Conservation (phyloP, 1,139 yeast species). For the Saccharomycopsis hybrid region DNA sequence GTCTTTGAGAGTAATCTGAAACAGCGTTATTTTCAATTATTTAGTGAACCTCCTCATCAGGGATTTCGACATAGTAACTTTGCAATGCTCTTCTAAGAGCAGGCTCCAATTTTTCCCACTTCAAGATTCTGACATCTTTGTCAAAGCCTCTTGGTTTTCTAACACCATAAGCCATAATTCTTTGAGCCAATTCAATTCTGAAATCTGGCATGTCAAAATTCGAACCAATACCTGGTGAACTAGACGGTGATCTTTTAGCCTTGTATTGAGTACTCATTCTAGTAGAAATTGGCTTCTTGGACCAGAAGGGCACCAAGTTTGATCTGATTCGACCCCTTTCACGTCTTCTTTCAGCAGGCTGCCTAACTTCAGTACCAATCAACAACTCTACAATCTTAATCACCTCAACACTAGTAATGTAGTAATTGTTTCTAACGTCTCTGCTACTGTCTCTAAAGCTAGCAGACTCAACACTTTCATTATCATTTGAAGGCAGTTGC, state of each 20-base stretch:
- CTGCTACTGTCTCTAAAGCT: neutral
- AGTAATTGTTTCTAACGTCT: slow-evolving; percentile 34
- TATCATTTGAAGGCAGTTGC: slow-evolving; percentile 3
- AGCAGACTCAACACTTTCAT: slow-evolving; percentile 20
- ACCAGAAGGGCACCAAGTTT: slow-evolving; percentile 65
- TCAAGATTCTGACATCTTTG: slow-evolving; percentile 55
- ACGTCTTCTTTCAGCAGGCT: slow-evolving; percentile 42
- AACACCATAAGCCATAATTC: slow-evolving; percentile 59
- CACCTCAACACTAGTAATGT: slow-evolving; percentile 61
- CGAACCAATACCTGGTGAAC: slow-evolving; percentile 11
- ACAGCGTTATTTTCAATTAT: neutral
- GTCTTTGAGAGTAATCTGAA: neutral
- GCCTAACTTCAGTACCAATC: slow-evolving; percentile 43
- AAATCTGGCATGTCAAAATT: slow-evolving; percentile 36
- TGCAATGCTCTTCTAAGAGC: slow-evolving; percentile 58
- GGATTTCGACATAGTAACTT: slow-evolving; percentile 55
- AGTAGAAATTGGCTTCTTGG: slow-evolving; percentile 50
- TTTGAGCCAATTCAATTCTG: slow-evolving; percentile 50
- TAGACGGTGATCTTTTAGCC: neutral
- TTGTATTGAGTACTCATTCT: slow-evolving; percentile 25
- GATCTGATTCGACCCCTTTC: slow-evolving; percentile 61
- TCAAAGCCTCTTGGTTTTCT: slow-evolving; percentile 65
- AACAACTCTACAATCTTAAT: slow-evolving; percentile 56
- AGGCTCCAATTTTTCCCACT: slow-evolving; percentile 54
- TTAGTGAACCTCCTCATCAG: slow-evolving; percentile 11